Evolutionary conservation across 1,284 basidiomycete species (phyloP), one percentile per base, ranked within the genome.

Genomic region (Ganoderma sp.): DNA sequence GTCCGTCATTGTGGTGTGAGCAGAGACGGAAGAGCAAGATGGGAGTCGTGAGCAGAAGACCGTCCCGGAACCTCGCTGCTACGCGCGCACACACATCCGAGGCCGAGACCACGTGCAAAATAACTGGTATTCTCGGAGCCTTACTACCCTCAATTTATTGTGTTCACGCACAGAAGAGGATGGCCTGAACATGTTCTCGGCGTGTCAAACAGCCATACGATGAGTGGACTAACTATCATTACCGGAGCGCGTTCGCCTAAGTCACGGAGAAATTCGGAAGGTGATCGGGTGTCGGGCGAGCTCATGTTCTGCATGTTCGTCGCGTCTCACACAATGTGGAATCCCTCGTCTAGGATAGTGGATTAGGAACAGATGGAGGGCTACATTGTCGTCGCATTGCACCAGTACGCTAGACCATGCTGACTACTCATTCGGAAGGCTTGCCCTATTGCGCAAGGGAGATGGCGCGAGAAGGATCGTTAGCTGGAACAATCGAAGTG

Each of bases 1-100:
- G 64, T 80, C 74, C 19, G 74, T 60, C 78, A 79, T 79, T n/a
- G 66, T 71, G 70, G 37, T 34, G 64, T 54, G 5, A 34, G 50
- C 25, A 45, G 28, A 25, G 43, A 56, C 39, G 37, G 34, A 52
- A 34, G 54, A 39, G 28, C 4, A 39, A n/a, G 42, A 48, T 61
- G 64, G 34, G 42, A 5, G 63, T 42, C 39, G 54, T 17, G 57
- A 32, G 52, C 50, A 57, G 56, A 57, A 56, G 59, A 57, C 32
- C 34, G 37, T 12, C 10, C 22, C 5, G 37, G 19, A 10, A 39
- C 4, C 22, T 41, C 57, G 34, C 32, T 22, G n/a, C 56, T 57
- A n/a, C 41, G 15, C 41, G 41, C 58, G 58, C 58, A 41, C 37
- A 8, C 37, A 39, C 39, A n/a, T n/a, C n/a, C 57, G 34, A 39